Evolutionary conservation across 2,329 filamentous ascomycete species (phyloP).

Genomic region (Curvularia verruculosa): DNA sequence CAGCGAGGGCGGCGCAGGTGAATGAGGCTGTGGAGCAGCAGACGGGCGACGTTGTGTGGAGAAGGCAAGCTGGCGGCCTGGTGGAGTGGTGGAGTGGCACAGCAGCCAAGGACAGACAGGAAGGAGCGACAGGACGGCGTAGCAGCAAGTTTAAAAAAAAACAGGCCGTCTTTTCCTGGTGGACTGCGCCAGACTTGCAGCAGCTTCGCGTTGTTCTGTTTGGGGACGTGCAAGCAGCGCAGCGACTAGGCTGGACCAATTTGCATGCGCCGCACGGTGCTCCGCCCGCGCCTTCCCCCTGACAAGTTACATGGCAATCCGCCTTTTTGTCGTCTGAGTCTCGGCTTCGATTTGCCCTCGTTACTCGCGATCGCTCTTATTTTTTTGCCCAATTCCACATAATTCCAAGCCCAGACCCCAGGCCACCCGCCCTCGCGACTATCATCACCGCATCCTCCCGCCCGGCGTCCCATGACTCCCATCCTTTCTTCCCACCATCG

Average conservation of each 20-base stretch:
- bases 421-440: neutral
- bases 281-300: slow-evolving; percentile 17
- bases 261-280: slow-evolving; percentile 17
- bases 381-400: neutral
- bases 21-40: slow-evolving; percentile 2
- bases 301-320: slow-evolving; percentile 5
- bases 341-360: neutral
- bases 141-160: neutral
- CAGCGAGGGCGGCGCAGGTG: neutral
- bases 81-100: neutral
- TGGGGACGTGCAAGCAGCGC: neutral
- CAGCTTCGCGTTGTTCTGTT: neutral
- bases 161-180: too few relatives aligned
- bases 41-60: slow-evolving; percentile 1
- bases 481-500: slow-evolving; percentile 1
- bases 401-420: neutral
- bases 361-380: neutral
- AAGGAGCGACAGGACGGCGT: neutral
- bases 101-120: neutral
- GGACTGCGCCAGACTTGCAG: neutral
- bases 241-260: slow-evolving; percentile 5
- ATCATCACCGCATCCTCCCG: too few relatives aligned
- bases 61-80: neutral
- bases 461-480: neutral
- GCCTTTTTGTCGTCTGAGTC: slow-evolving; percentile 1